A percentile compares a stretch with the other conserved stretches of the same genome.
These are phyloP conservation scores for Tuber borchii DNA, from an alignment of 495 filamentous ascomycete species.

Conservation along the genomic window DNA sequence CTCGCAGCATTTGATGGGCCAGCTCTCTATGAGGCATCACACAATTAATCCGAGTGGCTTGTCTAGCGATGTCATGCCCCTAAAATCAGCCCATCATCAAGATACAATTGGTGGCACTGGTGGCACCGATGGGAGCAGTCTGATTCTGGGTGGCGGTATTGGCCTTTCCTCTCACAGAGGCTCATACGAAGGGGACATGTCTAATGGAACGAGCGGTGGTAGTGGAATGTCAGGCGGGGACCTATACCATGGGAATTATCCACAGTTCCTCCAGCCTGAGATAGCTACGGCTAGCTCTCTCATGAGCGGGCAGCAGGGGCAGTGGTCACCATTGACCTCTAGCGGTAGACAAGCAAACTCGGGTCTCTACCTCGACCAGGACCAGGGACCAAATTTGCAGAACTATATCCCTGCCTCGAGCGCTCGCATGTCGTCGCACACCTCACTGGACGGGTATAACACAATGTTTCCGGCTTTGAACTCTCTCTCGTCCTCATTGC, in stretches of 20 bases:
- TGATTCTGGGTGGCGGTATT: conserved; percentile 23
- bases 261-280: conserved; percentile 34
- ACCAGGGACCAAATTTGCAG: conserved; percentile 20
- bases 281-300: conserved; percentile 13
- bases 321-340: conserved; percentile 14
- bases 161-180: conserved; percentile 18
- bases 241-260: conserved; percentile 31
- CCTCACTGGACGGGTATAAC: conserved; percentile 22
- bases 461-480: conserved; percentile 32
- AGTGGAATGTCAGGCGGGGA: conserved; percentile 12
- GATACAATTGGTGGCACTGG: conserved; percentile 19
- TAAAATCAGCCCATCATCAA: conserved; percentile 28
- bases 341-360: conserved; percentile 10
- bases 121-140: conserved; percentile 9
- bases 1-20: conserved; percentile 20
- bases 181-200: conserved; percentile 30
- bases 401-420: conserved; percentile 24
- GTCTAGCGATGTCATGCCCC: conserved; percentile 15
- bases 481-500: conserved; percentile 35
- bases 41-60: conserved; percentile 11
- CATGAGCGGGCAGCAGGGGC: conserved; percentile 20
- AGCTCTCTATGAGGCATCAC: conserved; percentile 24
- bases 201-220: conserved; percentile 13
- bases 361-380: conserved; percentile 29
- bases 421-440: not conserved